Base-by-base conservation (phyloP, 2,329 filamentous ascomycete genomes). In the Penicillium sp. region DNA sequence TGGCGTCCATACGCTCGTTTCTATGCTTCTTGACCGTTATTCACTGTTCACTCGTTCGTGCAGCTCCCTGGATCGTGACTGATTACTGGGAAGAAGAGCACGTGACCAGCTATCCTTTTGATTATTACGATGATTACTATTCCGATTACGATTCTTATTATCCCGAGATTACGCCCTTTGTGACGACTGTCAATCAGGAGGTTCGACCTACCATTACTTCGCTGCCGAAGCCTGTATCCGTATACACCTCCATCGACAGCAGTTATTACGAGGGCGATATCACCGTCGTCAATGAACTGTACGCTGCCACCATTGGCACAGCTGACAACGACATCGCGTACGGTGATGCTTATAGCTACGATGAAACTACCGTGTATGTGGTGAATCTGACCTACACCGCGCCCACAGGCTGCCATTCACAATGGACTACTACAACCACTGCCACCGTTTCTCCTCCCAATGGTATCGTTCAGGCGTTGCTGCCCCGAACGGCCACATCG, bases 51-150 rank as follows among this genome's bases (percentile, higher is more conserved):
- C 46, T 59, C 46, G 55, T 55, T 50, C 18, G 45, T 13, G 61
- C 62, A 1, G 54, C 51, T 6, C 63, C 63, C 8, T 66, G 63
- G 63, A 60, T 66, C 22, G 58, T 60, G 27, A 66, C 63, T 3
- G 56, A 61, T 28, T 42, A 52, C 42, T 64, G 59, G 22, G 51
- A 64, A 45, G 45, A 54, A 34, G 40, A 49, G 7, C 16, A 47
- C 24, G 37, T 38, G 8, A 59, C 56, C 2, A 11, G 41, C 10
- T 46, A 48, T 23, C 40, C 14, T 9, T 37, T 42, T 11, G 27
- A 48, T 6, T 26, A 26, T 20, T 20, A 20, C 18, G 18, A 20
- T 20, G 18, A 20, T 20, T 20, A 20, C 18, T 4, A 20, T 20
- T 20, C 18, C 4, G 42, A 52, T 14, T 46, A 44, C 45, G 46